phyloP scores from a whole-genome alignment of 345 rosid genomes.

The Triadica sebifera region DNA sequence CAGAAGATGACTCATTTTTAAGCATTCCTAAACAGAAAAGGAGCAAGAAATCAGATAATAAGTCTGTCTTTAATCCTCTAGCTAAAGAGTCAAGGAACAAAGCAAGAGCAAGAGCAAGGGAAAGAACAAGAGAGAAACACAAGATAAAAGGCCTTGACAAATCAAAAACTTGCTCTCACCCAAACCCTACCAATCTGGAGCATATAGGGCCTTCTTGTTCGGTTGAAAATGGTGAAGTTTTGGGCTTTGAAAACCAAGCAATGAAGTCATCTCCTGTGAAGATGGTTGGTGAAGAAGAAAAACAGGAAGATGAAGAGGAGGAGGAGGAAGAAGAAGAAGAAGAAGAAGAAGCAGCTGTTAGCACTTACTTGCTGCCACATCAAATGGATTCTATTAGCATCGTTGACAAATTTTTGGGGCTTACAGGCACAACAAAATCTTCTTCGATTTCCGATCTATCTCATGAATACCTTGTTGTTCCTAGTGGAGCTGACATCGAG shows the following conservation, averaged over 20 bases:
- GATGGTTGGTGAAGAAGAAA: conserved; percentile 17
- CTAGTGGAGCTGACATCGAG: conserved; percentile 23
- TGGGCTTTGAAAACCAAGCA: conserved; percentile 21
- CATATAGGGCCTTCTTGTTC: conserved; percentile 18
- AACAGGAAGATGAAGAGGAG: conserved; percentile 19
- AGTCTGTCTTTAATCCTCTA: conserved; percentile 17
- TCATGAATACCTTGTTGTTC: conserved; percentile 14
- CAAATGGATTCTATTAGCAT: conserved; percentile 42
- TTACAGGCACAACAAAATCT: conserved; percentile 18
- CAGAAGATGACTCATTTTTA: conserved; percentile 15
- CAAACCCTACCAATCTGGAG: conserved; percentile 38
- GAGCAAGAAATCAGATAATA: conserved; percentile 15
- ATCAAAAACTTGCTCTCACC: conserved; percentile 24
- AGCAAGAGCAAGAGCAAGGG: conserved; percentile 71
- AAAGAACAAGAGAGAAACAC: conserved; percentile 56
- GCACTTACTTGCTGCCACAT: conserved; percentile 23
- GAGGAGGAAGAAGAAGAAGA: conserved; percentile 17
- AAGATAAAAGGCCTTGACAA: conserved; percentile 34
- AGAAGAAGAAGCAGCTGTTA: conserved; percentile 19
- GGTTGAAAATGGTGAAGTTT: conserved; percentile 23
- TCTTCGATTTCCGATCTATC: conserved; percentile 32
- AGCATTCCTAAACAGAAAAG: conserved; percentile 11
- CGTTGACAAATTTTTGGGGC: conserved; percentile 55
- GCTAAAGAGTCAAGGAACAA: conserved; percentile 51
- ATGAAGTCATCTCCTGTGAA: conserved; percentile 12